Conservation (phyloP, 2,329 filamentous ascomycete genomes). For the Cytospora paraplurivora region DNA sequence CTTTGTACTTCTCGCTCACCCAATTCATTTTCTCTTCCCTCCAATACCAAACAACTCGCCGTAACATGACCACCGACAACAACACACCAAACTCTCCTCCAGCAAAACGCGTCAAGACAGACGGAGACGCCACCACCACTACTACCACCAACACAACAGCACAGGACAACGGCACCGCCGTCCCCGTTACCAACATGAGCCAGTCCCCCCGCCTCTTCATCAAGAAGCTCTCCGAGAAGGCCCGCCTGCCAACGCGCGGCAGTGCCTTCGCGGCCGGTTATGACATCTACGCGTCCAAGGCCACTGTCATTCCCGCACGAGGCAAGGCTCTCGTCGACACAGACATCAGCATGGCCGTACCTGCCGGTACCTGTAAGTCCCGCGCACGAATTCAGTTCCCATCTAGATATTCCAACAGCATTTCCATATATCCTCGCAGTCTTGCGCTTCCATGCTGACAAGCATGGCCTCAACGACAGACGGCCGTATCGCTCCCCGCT, state of each 20-base stretch:
- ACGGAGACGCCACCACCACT: slow-evolving; percentile 35
- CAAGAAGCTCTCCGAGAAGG: slow-evolving; percentile 82
- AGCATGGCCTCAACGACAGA: slow-evolving; percentile 53
- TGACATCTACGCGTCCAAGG: slow-evolving; percentile 81
- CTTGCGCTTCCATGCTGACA: neutral
- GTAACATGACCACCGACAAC: slow-evolving; percentile 39
- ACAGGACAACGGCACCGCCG: slow-evolving; percentile 35
- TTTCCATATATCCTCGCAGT: neutral
- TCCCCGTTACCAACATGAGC: slow-evolving; percentile 40
- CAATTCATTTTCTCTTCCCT: slow-evolving; percentile 1
- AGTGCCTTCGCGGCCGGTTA: slow-evolving; percentile 91
- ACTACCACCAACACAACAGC: slow-evolving; percentile 31
- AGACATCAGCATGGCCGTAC: slow-evolving; percentile 87
- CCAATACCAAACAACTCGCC: slow-evolving; percentile 16
- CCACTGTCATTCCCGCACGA: slow-evolving; percentile 74
- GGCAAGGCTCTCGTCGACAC: slow-evolving; percentile 89
- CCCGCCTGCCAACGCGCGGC: slow-evolving; percentile 82
- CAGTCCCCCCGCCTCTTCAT: slow-evolving; percentile 70
- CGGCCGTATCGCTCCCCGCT: slow-evolving; percentile 85
- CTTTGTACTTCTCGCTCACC: slow-evolving; percentile 2
- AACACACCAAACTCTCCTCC: slow-evolving; percentile 69
- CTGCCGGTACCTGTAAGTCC: slow-evolving; percentile 79
- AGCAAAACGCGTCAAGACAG: slow-evolving; percentile 76
- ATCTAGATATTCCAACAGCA: neutral
- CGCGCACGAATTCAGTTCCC: neutral